Evolutionary conservation across 176 grass and related monocot genomes (phyloP), one percentile per base, ranked within the genome.

Genomic region (Aegilops bicornis): DNA sequence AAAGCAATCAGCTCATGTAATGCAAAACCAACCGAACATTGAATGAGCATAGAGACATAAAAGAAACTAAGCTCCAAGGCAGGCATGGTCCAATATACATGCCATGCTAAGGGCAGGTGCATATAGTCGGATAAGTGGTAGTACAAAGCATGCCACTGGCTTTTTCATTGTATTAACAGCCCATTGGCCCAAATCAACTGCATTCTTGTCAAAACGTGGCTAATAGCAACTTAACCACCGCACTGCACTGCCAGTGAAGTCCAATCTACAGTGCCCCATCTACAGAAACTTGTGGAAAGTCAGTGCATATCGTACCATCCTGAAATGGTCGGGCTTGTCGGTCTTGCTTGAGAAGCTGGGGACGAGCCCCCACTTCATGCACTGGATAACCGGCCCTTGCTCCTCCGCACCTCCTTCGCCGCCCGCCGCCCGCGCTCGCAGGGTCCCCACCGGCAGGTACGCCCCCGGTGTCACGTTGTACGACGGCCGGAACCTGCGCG

Each of bases 341-440:
- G 76, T 86, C 78, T 94, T 98, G 74, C 92, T 85, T 36, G 89
- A 94, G 88, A 98, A 98, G 88, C 89, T 98, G 25, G 96, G 96
- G 63, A 98, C 84, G 22, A 98, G 91, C 10, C 96, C 96, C 96
- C 96, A 98, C 85, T 98, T 93, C 96, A 98, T 98, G 79, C 89
- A 98, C 76, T 90, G 84, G 35, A 98, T 88, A 60, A 90, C 83
- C 4, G 87, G 93, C 15, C 40, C 83, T 37, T 60, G 73, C 67
- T 73, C 77, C 37, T 69, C 83, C 71, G 45, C 52, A 5, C 27
- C 84, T 12, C 61, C 87, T 32, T 68, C 68, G n/a, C 23, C 42
- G 43, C 64, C 76, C 10, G 23, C 72, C 37, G 67, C 25, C 24
- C 9, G 56, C 23, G 78, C 79, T 63, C 82, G 78, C 73, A 82